Evolutionary conservation across 2,329 filamentous ascomycete genomes (phyloP).

Genomic region (Pestalotiopsis sp.): DNA sequence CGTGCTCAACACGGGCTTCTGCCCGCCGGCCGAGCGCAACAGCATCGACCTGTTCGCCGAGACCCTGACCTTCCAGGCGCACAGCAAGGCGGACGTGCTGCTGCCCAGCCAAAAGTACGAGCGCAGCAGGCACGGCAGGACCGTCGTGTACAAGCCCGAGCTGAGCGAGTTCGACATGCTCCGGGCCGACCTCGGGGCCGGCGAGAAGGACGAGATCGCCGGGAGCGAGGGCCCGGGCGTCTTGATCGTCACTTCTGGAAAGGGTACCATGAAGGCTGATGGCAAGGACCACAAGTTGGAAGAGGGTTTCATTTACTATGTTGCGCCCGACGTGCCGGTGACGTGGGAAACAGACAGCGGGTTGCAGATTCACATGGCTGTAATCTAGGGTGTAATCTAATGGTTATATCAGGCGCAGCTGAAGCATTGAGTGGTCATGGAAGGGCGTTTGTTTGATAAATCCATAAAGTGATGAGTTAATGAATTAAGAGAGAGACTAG

Average conservation of each 20-base stretch:
- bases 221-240: conserved; percentile 64
- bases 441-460: neutral
- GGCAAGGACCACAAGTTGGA: conserved; percentile 55
- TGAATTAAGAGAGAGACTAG: neutral
- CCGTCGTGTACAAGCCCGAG: conserved; percentile 65
- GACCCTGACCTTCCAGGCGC: conserved; percentile 65
- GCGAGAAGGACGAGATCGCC: conserved; percentile 61
- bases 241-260: conserved; percentile 63
- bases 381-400: conserved; percentile 29
- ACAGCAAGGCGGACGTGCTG: conserved; percentile 58
- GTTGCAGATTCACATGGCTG: conserved; percentile 42
- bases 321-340: conserved; percentile 55
- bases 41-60: conserved; percentile 65
- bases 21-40: conserved; percentile 66
- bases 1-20: conserved; percentile 76
- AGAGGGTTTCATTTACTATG: conserved; percentile 68
- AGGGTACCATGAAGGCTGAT: conserved; percentile 57
- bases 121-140: conserved; percentile 61
- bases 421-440: too few species aligned
- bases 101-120: conserved; percentile 52
- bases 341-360: conserved; percentile 33
- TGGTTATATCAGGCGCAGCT: neutral
- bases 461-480: rapidly evolving
- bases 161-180: conserved; percentile 75
- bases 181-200: conserved; percentile 55